Evolutionary conservation across 176 grass and related monocot species (phyloP).

Genomic region (Raddia guianensis): DNA sequence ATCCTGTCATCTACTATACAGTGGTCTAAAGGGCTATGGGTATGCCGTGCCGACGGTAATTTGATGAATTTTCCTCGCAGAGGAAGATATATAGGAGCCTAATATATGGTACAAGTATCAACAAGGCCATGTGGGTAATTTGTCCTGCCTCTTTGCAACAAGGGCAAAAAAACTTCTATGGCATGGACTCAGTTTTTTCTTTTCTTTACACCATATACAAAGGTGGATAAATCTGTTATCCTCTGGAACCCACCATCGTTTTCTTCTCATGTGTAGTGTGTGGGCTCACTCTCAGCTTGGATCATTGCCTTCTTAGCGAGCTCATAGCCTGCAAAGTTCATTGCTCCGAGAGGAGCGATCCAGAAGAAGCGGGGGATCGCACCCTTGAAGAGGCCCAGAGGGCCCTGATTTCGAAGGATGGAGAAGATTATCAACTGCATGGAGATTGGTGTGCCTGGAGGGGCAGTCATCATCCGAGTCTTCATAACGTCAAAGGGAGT

Average conservation of each 20-base stretch:
- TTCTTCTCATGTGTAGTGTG: slow-evolving; percentile 34
- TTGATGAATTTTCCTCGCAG: not conserved
- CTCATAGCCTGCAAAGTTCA: slow-evolving; percentile 98
- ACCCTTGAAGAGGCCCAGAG: slow-evolving; percentile 86
- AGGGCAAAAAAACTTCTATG: slow-evolving; percentile 21
- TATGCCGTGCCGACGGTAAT: not conserved
- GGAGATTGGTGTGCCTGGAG: slow-evolving; percentile 73
- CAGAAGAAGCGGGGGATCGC: slow-evolving; percentile 91
- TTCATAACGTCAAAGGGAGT: slow-evolving; percentile 99
- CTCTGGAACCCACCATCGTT: slow-evolving; percentile 22
- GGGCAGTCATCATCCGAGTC: slow-evolving; percentile 93
- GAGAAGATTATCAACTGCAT: slow-evolving; percentile 91
- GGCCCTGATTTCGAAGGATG: slow-evolving; percentile 80
- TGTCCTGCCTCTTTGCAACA: slow-evolving; percentile 29
- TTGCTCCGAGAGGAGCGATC: slow-evolving; percentile 91
- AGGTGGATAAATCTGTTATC: not conserved
- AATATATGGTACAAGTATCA: slow-evolving; percentile 2
- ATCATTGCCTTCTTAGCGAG: slow-evolving; percentile 93
- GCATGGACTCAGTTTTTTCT: not conserved
- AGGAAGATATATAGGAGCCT: not conserved
- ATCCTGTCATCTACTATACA: slow-evolving; percentile 33
- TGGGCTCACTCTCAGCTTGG: slow-evolving; percentile 41
- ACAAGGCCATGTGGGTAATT: slow-evolving; percentile 2
- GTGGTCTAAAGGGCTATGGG: slow-evolving; percentile 14
- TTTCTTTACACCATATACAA: slow-evolving; percentile 20